Evolutionary conservation across 768 basidiomycete species (phyloP), one percentile per base, ranked within the genome.

Genomic region (Lentinula aciculospora): DNA sequence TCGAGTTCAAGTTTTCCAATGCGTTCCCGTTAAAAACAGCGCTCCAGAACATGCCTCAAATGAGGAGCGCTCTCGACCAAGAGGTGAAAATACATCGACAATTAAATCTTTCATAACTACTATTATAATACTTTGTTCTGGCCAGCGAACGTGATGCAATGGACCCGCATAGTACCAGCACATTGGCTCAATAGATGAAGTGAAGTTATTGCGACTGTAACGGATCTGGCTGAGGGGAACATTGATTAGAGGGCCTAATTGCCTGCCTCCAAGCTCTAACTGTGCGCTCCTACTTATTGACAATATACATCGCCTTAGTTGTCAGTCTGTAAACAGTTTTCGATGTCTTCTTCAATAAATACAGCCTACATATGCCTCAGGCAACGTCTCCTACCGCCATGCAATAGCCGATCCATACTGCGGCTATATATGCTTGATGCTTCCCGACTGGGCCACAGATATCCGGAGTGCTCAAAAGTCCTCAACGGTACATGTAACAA

Each of bases 131-230:
- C 5, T n/a, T 58, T 29, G 60, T 58, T 56, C 50, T 57, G 39
- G 42, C 27, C 63, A 94, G 94, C 59, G 96, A 99, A 72, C 89
- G 95, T 45, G 96, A 98, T 71, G n/a, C 94, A 48, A 98, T 89
- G 47, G 82, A 88, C 58, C 97, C 98, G 70, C 77, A 91, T 58
- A 98, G 47, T 82, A 88, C 58, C 97, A 98, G 70, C 77, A 91
- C 58, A 98, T 98, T 67, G 96, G 94, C 15, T 67, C 80, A 48
- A 85, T 96, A 61, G 94, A 98, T 73, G 85, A 92, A 47, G 95
- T 73, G 86, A 92, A 47, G 95, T 98, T 59, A 86, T 96, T 64
- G 75, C 75, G 57, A 83, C 89, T 53, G 85, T 98, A 59, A 82
- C 80, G 50, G 86, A 88, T 44, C 82, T 98, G 47, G 87, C 90